Base-by-base conservation (phyloP, 495 filamentous ascomycete genomes). In the Articulospora tetracladia region DNA sequence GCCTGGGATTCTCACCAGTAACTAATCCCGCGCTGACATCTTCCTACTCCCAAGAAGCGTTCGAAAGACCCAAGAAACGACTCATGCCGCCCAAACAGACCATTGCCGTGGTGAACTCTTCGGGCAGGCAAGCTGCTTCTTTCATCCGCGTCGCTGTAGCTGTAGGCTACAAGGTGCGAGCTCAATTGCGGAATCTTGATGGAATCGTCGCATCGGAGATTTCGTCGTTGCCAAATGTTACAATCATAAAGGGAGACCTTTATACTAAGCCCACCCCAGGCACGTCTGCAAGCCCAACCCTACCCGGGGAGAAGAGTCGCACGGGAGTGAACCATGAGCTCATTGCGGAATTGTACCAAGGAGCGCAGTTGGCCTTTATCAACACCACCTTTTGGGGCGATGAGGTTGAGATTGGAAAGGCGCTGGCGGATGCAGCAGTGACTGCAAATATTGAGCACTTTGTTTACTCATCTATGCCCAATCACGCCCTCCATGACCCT, bases 381-480 rank as follows among this genome's bases (percentile, higher is more conserved):
- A 98, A 98, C 75, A 98, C 94, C 27, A 93, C 92, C n/a, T 95
- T 93, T 60, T 93, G 93, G 77, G 95, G 94, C 30, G 92, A 98
- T 69, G 94, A 98, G 77, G 81, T 92, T 47, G 86, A 84, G 11
- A 93, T 97, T 62, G 94, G 94, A 34, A 83, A 88, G 62, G 86
- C 87, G 0, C 77, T 97, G 44, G 94, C 94, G 39, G 89, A 97
- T 69, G 92, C 92, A 19, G 94, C 94, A 36, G 94, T 93, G 68
- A 84, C 79, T 65, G 88, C 89, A 51, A 86, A 90, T 17, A 83
- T 98, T 56, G 81, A 88, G 64, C 94, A 98, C 70, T 97, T 93
- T 72, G 83, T 98, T 71, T 98, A 95, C 75, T 94, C 90, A 65
- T 93, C 90, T 59, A 95, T 98, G 92, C 94, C 94, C 4, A 93